Percentiles rank a stretch among this genome's conserved stretches.
phyloP scores from a whole-genome alignment of 192 early-diverging fungal genomes.

The Tieghemiomyces parasiticus region DNA sequence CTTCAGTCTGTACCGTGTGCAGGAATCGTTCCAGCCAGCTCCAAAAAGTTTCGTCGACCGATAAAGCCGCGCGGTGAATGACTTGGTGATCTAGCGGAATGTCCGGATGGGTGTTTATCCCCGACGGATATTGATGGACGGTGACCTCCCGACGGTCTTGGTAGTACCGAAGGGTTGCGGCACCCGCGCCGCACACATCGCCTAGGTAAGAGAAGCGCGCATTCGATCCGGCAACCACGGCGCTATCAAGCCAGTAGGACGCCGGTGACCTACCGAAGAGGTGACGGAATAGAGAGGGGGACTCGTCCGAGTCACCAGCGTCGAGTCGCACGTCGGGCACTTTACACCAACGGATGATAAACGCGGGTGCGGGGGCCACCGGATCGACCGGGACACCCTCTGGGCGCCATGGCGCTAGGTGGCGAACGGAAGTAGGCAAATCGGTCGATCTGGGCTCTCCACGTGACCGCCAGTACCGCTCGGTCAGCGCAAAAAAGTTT shows the following conservation, averaged over 20 bases:
- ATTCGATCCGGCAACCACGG: conserved; percentile 15
- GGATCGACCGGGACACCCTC: conserved; percentile 14
- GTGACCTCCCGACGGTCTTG: conserved; percentile 1
- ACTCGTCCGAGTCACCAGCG: no score
- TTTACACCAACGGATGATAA: background rate
- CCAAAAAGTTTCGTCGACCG: conserved; percentile 39
- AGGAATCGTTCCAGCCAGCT: conserved; percentile 34
- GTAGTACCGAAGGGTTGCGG: conserved; percentile 21
- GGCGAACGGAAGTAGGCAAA: no score
- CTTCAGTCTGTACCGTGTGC: no score
- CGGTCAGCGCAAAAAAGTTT: conserved; percentile 40
- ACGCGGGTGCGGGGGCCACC: conserved; percentile 15
- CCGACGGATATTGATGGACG: conserved; percentile 1
- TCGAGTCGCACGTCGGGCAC: no score
- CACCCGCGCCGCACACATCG: conserved; percentile 11
- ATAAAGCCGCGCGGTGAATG: no score
- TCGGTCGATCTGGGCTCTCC: no score
- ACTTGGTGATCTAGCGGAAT: no score
- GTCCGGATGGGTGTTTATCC: background rate
- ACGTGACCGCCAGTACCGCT: conserved; percentile 5
- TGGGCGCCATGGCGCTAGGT: no score
- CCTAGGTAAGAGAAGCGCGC: conserved; percentile 19
- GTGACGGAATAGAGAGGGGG: conserved; percentile 12
- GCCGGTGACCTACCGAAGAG: conserved; percentile 17
- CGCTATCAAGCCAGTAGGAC: conserved; percentile 55